These are phyloP conservation scores for Papiliotrema fonsecae DNA, from an alignment of 1,284 basidiomycete species.

Conservation along the genomic window DNA sequence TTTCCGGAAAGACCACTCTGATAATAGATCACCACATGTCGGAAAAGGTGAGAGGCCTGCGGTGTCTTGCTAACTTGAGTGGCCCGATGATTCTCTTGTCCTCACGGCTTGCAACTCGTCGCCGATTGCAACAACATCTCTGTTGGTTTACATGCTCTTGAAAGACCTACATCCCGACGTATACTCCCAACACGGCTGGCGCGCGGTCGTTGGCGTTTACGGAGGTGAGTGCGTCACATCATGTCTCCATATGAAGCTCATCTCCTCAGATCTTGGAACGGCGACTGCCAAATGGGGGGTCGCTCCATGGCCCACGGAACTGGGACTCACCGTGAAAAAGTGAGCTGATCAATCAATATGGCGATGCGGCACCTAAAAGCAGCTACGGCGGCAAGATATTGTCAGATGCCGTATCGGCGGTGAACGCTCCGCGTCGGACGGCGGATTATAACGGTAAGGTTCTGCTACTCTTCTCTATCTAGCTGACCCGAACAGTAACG, in stretches of 20 bases:
- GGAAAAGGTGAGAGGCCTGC: conserved; percentile 20
- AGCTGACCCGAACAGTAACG: conserved; percentile 18
- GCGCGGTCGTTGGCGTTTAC: conserved; percentile 35
- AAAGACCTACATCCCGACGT: conserved; percentile 29
- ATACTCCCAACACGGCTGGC: conserved; percentile 26
- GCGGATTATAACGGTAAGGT: conserved; percentile 38
- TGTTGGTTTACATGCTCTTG: conserved; percentile 33
- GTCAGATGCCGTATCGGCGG: conserved; percentile 33
- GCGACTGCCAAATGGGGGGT: conserved; percentile 30
- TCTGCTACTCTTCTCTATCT: not conserved
- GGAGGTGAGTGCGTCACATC: conserved; percentile 23
- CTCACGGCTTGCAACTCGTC: conserved; percentile 35
- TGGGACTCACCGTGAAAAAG: conserved; percentile 21
- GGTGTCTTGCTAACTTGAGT: conserved; percentile 13
- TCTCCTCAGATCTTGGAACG: conserved; percentile 28
- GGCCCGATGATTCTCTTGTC: conserved; percentile 28
- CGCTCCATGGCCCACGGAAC: conserved; percentile 34
- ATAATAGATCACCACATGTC: conserved; percentile 43
- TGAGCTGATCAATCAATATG: conserved; percentile 2
- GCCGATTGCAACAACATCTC: conserved; percentile 36
- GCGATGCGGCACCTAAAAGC: not conserved
- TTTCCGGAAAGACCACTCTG: conserved; percentile 11
- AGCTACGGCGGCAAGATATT: conserved; percentile 31
- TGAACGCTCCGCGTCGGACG: conserved; percentile 42
- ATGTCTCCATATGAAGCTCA: not conserved